Evolutionary conservation across 208 protist species (phyloP).

Genomic region (Acanthamoeba sp.): DNA sequence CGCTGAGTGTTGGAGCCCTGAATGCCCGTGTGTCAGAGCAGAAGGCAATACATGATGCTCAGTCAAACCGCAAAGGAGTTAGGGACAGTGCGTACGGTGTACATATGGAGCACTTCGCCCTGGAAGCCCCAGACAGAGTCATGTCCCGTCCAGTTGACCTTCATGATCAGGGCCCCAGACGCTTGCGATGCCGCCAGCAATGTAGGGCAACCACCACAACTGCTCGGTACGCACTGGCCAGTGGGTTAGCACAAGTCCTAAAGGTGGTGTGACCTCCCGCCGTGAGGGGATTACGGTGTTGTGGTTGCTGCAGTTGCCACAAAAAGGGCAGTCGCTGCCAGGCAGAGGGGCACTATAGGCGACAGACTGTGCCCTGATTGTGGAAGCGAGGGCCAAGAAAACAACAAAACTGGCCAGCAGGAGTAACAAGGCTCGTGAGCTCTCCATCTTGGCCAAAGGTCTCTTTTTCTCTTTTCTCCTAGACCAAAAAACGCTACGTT

Average conservation of each 20-base stretch:
- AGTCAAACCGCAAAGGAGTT: not conserved
- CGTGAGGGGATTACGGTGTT: not conserved
- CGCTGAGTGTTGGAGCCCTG: conserved; percentile 39
- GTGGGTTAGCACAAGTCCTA: too few species aligned
- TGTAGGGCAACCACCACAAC: not conserved
- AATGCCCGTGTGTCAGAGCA: too few species aligned
- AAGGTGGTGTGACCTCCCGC: too few species aligned
- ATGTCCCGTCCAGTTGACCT: conserved; percentile 50
- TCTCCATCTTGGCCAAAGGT: not conserved
- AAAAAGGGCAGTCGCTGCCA: not conserved
- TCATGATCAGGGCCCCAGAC: not conserved
- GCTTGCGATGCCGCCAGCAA: conserved; percentile 6
- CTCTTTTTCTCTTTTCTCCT: too few species aligned
- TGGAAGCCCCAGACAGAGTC: conserved; percentile 44
- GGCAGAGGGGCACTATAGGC: not conserved
- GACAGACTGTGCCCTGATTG: too few species aligned
- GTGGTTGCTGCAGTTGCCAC: conserved; percentile 60
- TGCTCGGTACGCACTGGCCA: not conserved
- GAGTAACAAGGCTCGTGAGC: not conserved
- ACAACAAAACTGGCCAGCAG: not conserved
- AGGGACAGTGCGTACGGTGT: not conserved
- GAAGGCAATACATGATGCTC: too few species aligned
- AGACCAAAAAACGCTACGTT: too few species aligned
- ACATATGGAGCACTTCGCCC: conserved; percentile 30
- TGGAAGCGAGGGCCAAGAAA: too few species aligned